Conservation (phyloP, 345 rosid species). For the Heritiera littoralis region DNA sequence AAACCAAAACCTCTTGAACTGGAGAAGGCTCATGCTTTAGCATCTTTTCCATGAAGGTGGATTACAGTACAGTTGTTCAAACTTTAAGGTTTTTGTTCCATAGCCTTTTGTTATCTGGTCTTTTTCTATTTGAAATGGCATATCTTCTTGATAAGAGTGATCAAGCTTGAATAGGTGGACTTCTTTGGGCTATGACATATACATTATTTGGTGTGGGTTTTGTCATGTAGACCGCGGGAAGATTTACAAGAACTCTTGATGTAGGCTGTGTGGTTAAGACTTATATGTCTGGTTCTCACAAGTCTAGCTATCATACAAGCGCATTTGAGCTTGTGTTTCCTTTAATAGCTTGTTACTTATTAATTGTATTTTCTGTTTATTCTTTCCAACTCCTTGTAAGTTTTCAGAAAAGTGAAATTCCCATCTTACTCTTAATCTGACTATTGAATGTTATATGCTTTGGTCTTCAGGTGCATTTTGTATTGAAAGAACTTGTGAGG, state of each 20-base stretch:
- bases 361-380: neutral
- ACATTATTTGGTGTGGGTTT: neutral
- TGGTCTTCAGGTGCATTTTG: slow-evolving; percentile 74
- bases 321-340: neutral
- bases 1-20: neutral
- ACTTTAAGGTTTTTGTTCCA: neutral
- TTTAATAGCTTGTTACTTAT: neutral
- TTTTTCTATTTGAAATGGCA: neutral
- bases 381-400: neutral
- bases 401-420: neutral
- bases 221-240: neutral
- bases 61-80: neutral
- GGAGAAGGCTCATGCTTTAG: neutral
- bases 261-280: neutral
- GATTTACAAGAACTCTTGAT: slow-evolving; percentile 10
- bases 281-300: neutral
- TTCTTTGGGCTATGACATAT: neutral
- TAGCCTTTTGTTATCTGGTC: neutral
- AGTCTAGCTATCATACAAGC: neutral
- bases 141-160: neutral
- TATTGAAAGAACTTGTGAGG: slow-evolving; percentile 95
- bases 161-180: neutral
- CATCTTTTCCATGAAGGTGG: slow-evolving; percentile 4
- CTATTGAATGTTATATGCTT: neutral
- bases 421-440: neutral